Evolutionary conservation across 108 stramenopile genomes (phyloP), one percentile per base, ranked within the genome.

Genomic region (Cyclostephanos invisitatus): DNA sequence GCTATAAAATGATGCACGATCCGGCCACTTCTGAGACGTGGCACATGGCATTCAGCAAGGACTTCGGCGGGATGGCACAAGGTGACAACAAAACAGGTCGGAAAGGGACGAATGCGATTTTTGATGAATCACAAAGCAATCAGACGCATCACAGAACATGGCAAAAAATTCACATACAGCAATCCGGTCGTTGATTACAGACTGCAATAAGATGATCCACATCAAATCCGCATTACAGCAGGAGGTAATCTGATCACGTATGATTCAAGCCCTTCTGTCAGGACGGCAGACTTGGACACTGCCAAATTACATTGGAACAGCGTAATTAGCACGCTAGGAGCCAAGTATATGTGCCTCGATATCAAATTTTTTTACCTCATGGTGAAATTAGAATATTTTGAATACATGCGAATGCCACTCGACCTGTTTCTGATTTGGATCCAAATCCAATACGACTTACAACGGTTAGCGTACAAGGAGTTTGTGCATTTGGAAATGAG

Each of bases 271-370:
- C 36, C 25, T 9, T 42, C 62, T 40, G 74, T 83, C 11, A 53
- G 62, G 28, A 68, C 75, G 0, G 55, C 22, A 3, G 79, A 72
- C 32, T 15, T 86, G 0, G 35, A 62, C 22, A 77, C 81, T 24
- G 64, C 49, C 1, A 86, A 84, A 60, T 0, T 78, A 6, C 65
- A 73, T 11, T 18, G 84, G 72, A 86, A 86, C 67, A 83, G 80
- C 42, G 54, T 74, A 56, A 60, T 86, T 49, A 72, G 44, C 15
- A 46, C 44, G 3, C 0, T 2, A 2, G 14, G 3, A 0, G 44
- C 14, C 0, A 0, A 15, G 2, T 46, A 46, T 15, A 46, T 46
- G 44, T 46, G 44, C 14, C 44, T 46, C 44, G 44, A 46, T 15
- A 46, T 46, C 14, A 15, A 15, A 15, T 0, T 17, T 46, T 14